Evolutionary conservation across 2,329 filamentous ascomycete species (phyloP).

Genomic region (Clonostachys rosea): DNA sequence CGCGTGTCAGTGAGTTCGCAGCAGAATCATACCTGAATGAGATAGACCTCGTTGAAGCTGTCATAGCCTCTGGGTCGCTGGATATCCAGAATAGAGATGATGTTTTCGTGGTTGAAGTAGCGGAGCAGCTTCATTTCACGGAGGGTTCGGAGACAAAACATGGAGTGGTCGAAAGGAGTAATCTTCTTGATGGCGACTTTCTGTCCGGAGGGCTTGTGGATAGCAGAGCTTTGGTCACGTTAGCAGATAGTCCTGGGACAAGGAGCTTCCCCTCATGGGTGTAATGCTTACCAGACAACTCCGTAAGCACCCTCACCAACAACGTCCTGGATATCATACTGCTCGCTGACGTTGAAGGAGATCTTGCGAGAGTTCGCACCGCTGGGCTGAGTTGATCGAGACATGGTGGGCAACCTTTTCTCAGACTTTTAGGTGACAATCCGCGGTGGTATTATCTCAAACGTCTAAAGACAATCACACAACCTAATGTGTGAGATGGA

Average conservation of each 20-base stretch:
- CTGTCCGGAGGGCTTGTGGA: constrained; percentile 96
- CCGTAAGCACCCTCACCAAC: constrained; percentile 98
- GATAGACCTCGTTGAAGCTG: constrained; percentile 94
- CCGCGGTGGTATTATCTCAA: background rate
- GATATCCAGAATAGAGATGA: constrained; percentile 98
- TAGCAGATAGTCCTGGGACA: background rate
- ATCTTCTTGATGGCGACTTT: constrained; percentile 99
- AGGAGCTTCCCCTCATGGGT: background rate
- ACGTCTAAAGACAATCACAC: background rate
- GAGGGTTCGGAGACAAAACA: constrained; percentile 94
- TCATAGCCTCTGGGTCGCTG: constrained; percentile 97
- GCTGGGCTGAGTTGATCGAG: constrained; percentile 51
- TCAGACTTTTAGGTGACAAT: background rate
- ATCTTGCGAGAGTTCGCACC: constrained; percentile 79
- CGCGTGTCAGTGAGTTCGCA: background rate
- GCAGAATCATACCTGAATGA: constrained; percentile 73
- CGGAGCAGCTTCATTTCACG: constrained; percentile 98
- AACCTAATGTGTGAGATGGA: background rate
- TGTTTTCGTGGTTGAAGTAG: constrained; percentile 99
- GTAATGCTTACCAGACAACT: constrained; percentile 79
- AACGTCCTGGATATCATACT: constrained; percentile 99
- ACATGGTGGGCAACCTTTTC: constrained; percentile 35
- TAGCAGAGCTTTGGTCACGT: constrained; percentile 65
- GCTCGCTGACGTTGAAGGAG: constrained; percentile 98
- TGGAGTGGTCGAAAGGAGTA: constrained; percentile 97